Evolutionary conservation across 176 grass and related monocot genomes (phyloP).

Genomic region (Saccharum spontaneum): DNA sequence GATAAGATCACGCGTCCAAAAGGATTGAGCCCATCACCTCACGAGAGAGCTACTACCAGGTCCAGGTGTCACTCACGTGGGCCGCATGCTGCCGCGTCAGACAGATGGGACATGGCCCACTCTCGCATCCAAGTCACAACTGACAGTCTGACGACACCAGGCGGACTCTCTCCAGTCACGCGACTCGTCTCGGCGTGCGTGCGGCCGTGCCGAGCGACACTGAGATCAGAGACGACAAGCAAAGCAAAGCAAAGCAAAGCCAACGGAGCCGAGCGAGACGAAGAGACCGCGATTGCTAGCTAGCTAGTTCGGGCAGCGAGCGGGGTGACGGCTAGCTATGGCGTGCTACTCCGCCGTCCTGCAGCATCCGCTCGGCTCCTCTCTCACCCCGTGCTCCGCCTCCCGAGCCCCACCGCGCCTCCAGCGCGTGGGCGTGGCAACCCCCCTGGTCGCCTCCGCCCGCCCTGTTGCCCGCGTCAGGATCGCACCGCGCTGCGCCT

Average conservation of each 20-base stretch:
- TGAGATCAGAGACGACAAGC: neutral
- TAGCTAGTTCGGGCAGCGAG: neutral
- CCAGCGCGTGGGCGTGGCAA: neutral
- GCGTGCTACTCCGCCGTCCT: conserved; percentile 39
- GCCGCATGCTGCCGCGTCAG: neutral
- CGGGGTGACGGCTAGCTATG: neutral
- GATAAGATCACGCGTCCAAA: no score
- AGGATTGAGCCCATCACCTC: no score
- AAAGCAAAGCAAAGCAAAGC: neutral
- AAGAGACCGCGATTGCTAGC: neutral
- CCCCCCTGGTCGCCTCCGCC: neutral
- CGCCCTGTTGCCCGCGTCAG: neutral
- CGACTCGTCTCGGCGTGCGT: neutral
- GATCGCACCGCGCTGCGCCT: conserved; percentile 38
- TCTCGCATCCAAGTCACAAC: neutral
- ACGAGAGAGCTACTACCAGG: no score
- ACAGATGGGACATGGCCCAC: neutral
- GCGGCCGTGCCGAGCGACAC: neutral
- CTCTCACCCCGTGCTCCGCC: conserved; percentile 1
- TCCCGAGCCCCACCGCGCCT: neutral
- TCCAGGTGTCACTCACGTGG: neutral
- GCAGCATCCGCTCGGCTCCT: conserved; percentile 30
- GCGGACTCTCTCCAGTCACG: neutral
- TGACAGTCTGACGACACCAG: neutral
- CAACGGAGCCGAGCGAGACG: neutral